Percentiles rank a stretch among this genome's conserved stretches.
phyloP scores from a whole-genome alignment of 495 filamentous ascomycete species.

The Aspergillus bertholletiae region DNA sequence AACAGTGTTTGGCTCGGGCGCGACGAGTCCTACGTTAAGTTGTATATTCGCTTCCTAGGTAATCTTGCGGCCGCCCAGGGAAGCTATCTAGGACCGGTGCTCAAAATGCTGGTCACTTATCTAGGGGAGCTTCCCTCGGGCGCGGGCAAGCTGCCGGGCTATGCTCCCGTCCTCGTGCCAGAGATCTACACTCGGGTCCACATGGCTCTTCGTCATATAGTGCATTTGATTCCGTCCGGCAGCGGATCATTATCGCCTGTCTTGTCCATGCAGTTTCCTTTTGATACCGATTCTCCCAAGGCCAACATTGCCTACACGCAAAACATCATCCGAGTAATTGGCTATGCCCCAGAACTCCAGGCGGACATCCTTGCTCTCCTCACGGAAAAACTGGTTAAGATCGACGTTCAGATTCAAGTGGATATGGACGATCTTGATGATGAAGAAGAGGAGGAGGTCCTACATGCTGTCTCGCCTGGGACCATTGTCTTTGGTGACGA shows the following conservation, averaged over 20 bases:
- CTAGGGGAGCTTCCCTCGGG: constrained; percentile 55
- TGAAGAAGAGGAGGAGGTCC: constrained; percentile 55
- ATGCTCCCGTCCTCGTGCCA: constrained; percentile 51
- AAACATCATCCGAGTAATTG: constrained; percentile 70
- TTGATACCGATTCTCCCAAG: constrained; percentile 65
- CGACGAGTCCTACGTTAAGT: constrained; percentile 72
- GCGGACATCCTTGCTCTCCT: constrained; percentile 79
- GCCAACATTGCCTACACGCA: constrained; percentile 72
- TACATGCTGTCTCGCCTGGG: constrained; percentile 37
- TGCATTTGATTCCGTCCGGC: constrained; percentile 73
- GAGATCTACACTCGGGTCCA: constrained; percentile 69
- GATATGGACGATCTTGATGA: constrained; percentile 85
- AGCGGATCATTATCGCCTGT: constrained; percentile 65
- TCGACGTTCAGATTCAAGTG: constrained; percentile 90
- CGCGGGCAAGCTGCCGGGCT: constrained; percentile 57
- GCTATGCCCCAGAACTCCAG: constrained; percentile 76
- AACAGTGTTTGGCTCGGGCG: constrained; percentile 79
- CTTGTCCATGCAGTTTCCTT: constrained; percentile 67
- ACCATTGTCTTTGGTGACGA: constrained; percentile 33
- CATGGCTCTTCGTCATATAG: constrained; percentile 67
- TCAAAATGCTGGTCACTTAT: constrained; percentile 76
- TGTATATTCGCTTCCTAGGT: constrained; percentile 77
- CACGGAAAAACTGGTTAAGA: constrained; percentile 79
- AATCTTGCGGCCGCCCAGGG: constrained; percentile 77
- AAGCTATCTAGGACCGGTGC: constrained; percentile 56